Evolutionary conservation across 2,329 filamentous ascomycete genomes (phyloP), one percentile per base, ranked within the genome.

Genomic region (Cercospora sp.): DNA sequence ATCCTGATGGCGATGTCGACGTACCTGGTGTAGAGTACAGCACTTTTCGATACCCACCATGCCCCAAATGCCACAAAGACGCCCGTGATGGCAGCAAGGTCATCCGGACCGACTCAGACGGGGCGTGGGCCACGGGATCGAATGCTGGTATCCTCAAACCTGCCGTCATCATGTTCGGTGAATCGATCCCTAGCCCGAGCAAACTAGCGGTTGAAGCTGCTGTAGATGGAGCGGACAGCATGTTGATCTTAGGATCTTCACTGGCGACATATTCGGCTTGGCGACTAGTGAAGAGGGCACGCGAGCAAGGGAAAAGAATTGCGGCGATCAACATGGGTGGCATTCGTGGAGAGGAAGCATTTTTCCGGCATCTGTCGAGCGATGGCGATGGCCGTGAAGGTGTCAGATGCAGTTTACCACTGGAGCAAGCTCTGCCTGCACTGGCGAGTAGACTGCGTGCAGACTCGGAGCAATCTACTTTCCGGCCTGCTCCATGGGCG

Each of bases 241-340:
- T 98, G 39, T 83, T 98, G 23, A 86, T 98, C 8, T 79, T 98
- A 16, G 95, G 94, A 3, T 97, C 92, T 39, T 97, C 92, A 69
- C 85, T 98, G 59, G 95, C 95, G 5, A 98, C 95, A 0, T 98
- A 96, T 79, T 97, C 93, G 10, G 95, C 95, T 0, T 99, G 93
- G 93, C 85, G 94, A 67, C 80, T 99, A 64, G 93, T 91, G 1
- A 94, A 93, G 81, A 84, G 90, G 67, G 95, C 94, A 31, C 90
- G 91, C 73, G 91, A 95, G 73, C 86, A 89, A 70, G 89, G 89
- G 0, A 94, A 96, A 87, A 90, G 93, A 16, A 91, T 98, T 77
- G 94, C 90, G 0, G 89, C 97, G 51, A 82, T 97, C 67, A 98
- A 97, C 75, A 85, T 97, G 67, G 69, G 92, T n/a, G 91, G 92